These are phyloP conservation scores for Ganoderma lucidum DNA, from an alignment of 1,284 basidiomycete genomes.

Conservation along the genomic window DNA sequence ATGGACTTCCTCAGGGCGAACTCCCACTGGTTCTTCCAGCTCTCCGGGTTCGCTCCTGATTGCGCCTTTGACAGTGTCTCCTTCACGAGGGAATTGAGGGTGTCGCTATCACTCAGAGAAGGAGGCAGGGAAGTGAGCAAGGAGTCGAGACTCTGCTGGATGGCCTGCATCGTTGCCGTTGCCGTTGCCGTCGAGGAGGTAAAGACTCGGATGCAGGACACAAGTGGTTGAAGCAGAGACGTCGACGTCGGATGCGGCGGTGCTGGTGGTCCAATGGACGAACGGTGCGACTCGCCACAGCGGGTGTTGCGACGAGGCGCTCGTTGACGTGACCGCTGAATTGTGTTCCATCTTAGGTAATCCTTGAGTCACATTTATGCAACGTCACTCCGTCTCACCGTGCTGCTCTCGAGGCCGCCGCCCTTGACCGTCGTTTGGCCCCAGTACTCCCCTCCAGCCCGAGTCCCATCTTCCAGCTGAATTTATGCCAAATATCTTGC, in stretches of 20 bases:
- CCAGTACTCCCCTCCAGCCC: too few relatives aligned
- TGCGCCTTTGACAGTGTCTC: constrained; percentile 52
- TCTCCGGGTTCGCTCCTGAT: constrained; percentile 57
- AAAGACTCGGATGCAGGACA: not conserved
- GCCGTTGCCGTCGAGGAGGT: not conserved
- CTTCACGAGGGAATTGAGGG: constrained; percentile 58
- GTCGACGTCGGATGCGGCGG: not conserved
- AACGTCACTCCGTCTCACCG: too few relatives aligned
- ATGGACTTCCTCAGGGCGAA: constrained; percentile 72
- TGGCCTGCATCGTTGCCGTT: constrained; percentile 34
- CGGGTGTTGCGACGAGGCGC: too few relatives aligned
- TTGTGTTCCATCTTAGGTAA: too few relatives aligned
- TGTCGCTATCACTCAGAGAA: constrained; percentile 53
- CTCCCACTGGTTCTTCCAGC: constrained; percentile 76
- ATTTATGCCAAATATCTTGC: too few relatives aligned
- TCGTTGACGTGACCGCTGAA: not conserved
- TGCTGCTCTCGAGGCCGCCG: too few relatives aligned
- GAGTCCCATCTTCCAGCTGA: too few relatives aligned
- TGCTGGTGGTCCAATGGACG: not conserved
- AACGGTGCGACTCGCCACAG: not conserved
- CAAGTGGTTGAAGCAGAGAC: not conserved
- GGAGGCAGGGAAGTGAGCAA: constrained; percentile 63
- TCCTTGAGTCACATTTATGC: too few relatives aligned
- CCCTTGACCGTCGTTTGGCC: too few relatives aligned
- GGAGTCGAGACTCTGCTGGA: constrained; percentile 34